Conservation (phyloP, 148 eudicot genomes). For the Polygonum maritimum region DNA sequence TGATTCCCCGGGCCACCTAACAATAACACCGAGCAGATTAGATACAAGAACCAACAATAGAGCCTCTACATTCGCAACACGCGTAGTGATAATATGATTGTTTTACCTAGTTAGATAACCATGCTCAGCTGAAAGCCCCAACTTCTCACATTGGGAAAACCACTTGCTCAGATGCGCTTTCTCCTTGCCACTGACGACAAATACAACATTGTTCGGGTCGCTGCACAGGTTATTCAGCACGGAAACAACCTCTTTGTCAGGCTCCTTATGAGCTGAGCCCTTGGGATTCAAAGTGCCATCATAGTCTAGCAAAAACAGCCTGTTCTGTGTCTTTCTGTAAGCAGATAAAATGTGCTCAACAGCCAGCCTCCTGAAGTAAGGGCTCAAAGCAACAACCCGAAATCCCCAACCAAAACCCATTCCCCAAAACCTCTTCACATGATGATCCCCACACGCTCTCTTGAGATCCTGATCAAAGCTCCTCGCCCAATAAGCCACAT, state of each 20-base stretch:
- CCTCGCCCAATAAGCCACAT: conserved; percentile 70
- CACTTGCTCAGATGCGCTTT: conserved; percentile 46
- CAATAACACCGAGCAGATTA: too few relatives aligned
- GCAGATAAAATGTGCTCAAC: conserved; percentile 49
- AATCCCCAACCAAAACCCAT: conserved; percentile 67
- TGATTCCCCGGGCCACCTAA: conserved; percentile 49
- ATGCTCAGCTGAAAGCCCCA: conserved; percentile 77
- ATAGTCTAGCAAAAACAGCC: conserved; percentile 64
- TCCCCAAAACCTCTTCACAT: conserved; percentile 70
- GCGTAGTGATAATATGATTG: too few relatives aligned
- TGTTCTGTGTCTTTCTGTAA: conserved; percentile 34
- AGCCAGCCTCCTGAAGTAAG: conserved; percentile 57
- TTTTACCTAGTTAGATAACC: conserved; percentile 61
- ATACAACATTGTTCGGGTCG: conserved; percentile 63
- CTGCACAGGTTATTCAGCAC: conserved; percentile 44
- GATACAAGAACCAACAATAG: background rate
- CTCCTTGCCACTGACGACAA: conserved; percentile 69
- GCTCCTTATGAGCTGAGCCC: conserved; percentile 44
- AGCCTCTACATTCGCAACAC: background rate
- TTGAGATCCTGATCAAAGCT: conserved; percentile 72
- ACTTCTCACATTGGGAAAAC: conserved; percentile 57
- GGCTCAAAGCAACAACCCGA: conserved; percentile 60
- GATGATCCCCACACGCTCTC: conserved; percentile 69
- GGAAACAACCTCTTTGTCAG: conserved; percentile 29
- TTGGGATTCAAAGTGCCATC: conserved; percentile 69